These are phyloP conservation scores for Carex kokanica DNA, from an alignment of 176 grass and related monocot genomes.

Conservation along the genomic window DNA sequence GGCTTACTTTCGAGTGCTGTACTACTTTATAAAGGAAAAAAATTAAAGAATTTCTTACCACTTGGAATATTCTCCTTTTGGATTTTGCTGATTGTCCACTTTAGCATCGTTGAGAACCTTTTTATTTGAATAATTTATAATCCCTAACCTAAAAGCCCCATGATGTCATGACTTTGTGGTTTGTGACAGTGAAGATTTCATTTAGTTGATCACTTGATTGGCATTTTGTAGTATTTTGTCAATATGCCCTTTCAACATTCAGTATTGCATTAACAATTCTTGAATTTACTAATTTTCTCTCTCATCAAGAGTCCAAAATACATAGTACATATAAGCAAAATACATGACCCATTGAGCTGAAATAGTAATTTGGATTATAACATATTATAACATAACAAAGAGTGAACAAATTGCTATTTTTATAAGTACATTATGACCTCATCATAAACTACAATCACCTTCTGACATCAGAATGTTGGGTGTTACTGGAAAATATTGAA, in stretches of 20 bases:
- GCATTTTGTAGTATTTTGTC: not conserved
- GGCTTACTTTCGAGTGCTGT: not conserved
- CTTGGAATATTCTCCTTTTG: conserved; percentile 1
- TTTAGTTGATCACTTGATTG: not conserved
- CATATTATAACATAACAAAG: not conserved
- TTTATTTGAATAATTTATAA: conserved; percentile 22
- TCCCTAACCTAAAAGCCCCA: not conserved
- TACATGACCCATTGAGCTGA: too few relatives aligned
- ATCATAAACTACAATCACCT: not conserved
- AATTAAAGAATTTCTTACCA: conserved; percentile 14
- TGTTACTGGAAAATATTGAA: not conserved
- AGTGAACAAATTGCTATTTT: conserved; percentile 17
- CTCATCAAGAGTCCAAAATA: too few relatives aligned
- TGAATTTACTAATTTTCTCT: conserved; percentile 28
- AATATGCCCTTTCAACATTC: not conserved
- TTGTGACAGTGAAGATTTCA: not conserved
- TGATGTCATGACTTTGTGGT: not conserved
- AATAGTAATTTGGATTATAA: too few relatives aligned
- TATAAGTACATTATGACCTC: not conserved
- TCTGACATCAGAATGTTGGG: not conserved
- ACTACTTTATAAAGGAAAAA: not conserved
- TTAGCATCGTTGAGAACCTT: not conserved
- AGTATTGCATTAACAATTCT: not conserved
- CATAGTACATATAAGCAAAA: too few relatives aligned
- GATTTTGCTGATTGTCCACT: not conserved